These are phyloP conservation scores for Vaccinium macrocarpon DNA, from an alignment of 148 eudicot genomes.

Conservation along the genomic window DNA sequence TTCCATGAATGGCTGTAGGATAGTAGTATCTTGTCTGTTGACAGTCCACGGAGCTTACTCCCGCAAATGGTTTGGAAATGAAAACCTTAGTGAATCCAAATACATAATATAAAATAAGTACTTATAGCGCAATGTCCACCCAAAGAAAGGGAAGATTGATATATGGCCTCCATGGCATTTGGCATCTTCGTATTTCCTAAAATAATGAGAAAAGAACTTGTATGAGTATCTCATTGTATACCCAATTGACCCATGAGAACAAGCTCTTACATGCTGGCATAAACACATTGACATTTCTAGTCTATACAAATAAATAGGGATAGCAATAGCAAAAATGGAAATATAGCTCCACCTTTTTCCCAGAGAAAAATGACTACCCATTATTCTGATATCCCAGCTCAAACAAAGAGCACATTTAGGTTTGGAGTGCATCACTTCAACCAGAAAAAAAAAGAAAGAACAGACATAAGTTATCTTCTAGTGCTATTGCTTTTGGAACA, in stretches of 20 bases:
- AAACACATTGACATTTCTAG: background rate
- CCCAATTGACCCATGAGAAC: background rate
- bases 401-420: background rate
- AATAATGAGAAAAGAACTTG: constrained; percentile 22
- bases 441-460: constrained; percentile 9
- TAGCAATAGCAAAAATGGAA: background rate
- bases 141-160: constrained; percentile 76
- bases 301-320: background rate
- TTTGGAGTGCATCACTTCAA: constrained; percentile 9
- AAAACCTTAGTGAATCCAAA: background rate
- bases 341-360: background rate
- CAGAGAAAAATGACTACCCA: background rate
- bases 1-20: background rate
- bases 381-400: background rate
- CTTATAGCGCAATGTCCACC: constrained; percentile 87
- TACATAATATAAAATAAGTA: constrained; percentile 7
- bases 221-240: constrained; percentile 6
- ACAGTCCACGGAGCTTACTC: background rate
- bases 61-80: background rate
- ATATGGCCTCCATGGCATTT: constrained; percentile 92
- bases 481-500: background rate
- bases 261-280: background rate
- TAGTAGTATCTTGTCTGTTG: background rate
- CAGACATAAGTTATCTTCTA: background rate
- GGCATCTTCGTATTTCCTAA: constrained; percentile 83